These are phyloP conservation scores for Lichina pygmaea DNA, from an alignment of 495 filamentous ascomycete genomes.

Conservation along the genomic window DNA sequence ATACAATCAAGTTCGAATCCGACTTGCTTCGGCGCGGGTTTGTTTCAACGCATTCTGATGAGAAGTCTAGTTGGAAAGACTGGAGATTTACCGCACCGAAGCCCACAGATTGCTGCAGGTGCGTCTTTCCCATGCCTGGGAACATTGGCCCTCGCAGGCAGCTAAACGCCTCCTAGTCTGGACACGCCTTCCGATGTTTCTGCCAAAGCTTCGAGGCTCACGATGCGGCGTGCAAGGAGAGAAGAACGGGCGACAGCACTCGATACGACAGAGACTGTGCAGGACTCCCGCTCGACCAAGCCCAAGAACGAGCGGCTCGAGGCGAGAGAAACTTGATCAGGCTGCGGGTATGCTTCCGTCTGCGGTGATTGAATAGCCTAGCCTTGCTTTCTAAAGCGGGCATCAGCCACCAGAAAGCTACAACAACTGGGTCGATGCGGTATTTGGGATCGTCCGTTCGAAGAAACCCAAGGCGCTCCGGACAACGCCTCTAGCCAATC, in stretches of 20 bases:
- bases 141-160: too few relatives aligned
- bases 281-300: constrained; percentile 33
- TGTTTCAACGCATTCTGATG: too few relatives aligned
- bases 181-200: constrained; percentile 79
- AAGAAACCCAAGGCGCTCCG: constrained; percentile 17
- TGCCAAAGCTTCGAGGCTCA: constrained; percentile 21
- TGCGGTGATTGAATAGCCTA: not conserved
- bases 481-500: constrained; percentile 18
- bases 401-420: constrained; percentile 12
- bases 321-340: constrained; percentile 59
- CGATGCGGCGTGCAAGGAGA: constrained; percentile 21
- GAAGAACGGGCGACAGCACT: constrained; percentile 28
- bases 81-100: constrained; percentile 42
- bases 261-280: constrained; percentile 59
- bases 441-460: constrained; percentile 25
- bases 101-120: constrained; percentile 35
- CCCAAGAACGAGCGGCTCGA: constrained; percentile 32
- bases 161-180: constrained; percentile 10
- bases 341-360: constrained; percentile 24
- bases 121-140: not conserved
- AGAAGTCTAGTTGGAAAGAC: constrained; percentile 43
- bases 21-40: too few relatives aligned
- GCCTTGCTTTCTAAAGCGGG: too few relatives aligned
- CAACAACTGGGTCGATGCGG: constrained; percentile 41
- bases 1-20: constrained; percentile 42